These are phyloP conservation scores for Bromus sterilis DNA, from an alignment of 176 grass and related monocot species.

Conservation along the genomic window DNA sequence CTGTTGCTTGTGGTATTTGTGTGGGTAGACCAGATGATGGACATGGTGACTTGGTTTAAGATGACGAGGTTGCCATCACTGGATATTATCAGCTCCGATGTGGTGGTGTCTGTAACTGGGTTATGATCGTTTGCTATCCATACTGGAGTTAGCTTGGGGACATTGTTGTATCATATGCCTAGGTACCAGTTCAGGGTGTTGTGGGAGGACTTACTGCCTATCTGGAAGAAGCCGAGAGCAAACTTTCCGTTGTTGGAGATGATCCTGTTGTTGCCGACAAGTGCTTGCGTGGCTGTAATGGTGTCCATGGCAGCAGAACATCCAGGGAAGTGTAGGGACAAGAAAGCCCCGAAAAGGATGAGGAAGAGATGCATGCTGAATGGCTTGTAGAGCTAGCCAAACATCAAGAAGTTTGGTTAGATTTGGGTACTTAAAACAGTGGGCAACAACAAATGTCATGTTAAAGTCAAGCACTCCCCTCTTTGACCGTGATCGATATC, in stretches of 20 bases:
- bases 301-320: conserved; percentile 1
- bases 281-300: conserved; percentile 16
- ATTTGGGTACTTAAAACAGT: not conserved
- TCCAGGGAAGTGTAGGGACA: not conserved
- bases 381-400: not conserved
- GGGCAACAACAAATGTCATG: not conserved
- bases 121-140: conserved; percentile 41
- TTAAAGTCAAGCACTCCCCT: not conserved
- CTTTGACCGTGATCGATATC: not conserved
- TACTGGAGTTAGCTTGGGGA: conserved; percentile 32
- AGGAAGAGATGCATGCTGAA: conserved; percentile 4
- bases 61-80: conserved; percentile 39
- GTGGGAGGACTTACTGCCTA: conserved; percentile 7
- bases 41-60: conserved; percentile 10
- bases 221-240: conserved; percentile 49
- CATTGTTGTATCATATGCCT: conserved; percentile 48
- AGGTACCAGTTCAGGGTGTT: conserved; percentile 33
- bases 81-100: conserved; percentile 27
- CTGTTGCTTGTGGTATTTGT: not conserved
- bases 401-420: not conserved
- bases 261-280: conserved; percentile 14
- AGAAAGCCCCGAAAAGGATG: not conserved
- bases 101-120: conserved; percentile 7
- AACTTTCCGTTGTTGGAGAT: conserved; percentile 38
- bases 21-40: conserved; percentile 37